phyloP scores from a whole-genome alignment of 257 asterid species.

The Striga asiatica region DNA sequence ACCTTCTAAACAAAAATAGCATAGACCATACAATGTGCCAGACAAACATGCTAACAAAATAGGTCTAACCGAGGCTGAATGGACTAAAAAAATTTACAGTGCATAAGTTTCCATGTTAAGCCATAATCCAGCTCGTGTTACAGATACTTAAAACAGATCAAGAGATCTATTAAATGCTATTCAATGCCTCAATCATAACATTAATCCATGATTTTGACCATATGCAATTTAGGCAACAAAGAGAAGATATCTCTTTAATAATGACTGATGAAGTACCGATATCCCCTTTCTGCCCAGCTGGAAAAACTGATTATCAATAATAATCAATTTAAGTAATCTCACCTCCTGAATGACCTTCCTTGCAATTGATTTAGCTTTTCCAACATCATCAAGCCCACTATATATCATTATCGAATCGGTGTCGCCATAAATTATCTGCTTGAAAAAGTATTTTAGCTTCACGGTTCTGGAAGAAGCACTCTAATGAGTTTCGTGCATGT shows the following conservation, averaged over 20 bases:
- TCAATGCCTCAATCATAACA: constrained; percentile 3
- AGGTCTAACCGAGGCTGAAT: constrained; percentile 4
- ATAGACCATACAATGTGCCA: constrained; percentile 9
- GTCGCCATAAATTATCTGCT: constrained; percentile 95
- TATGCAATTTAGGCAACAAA: constrained; percentile 11
- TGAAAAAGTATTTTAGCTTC: constrained; percentile 11
- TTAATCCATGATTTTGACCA: constrained; percentile 2
- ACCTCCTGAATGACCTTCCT: constrained; percentile 92
- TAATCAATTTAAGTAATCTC: constrained; percentile 12
- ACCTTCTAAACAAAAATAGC: background rate
- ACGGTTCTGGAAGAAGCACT: constrained; percentile 14
- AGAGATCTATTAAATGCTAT: constrained; percentile 1
- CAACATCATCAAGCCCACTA: constrained; percentile 86
- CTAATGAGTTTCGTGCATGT: constrained; percentile 5
- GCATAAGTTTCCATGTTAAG: constrained; percentile 3
- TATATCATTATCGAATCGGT: constrained; percentile 97
- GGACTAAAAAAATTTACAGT: constrained; percentile 4
- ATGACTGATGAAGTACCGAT: constrained; percentile 6
- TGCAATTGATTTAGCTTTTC: constrained; percentile 71
- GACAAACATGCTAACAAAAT: background rate
- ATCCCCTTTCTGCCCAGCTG: constrained; percentile 1
- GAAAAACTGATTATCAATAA: constrained; percentile 5
- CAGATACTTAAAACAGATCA: background rate
- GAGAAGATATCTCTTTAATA: background rate
- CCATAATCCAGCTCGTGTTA: constrained; percentile 14